Percentiles rank a stretch among this genome's conserved stretches.
Evolutionary conservation across 106 monocot species (phyloP).

Genomic region (Triglochin maritima): DNA sequence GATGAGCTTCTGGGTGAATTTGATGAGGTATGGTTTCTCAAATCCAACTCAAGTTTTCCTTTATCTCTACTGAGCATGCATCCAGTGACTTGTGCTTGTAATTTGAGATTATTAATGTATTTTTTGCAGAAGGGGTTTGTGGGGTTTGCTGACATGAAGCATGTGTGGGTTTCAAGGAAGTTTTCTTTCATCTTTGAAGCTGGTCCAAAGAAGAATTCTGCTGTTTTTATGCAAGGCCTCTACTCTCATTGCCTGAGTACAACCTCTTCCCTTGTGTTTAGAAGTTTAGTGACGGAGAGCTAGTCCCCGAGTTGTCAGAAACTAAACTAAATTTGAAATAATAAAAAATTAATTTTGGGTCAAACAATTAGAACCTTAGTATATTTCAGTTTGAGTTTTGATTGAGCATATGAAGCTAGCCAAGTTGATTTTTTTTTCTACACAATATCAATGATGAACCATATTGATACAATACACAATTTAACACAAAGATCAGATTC

Average conservation of each 20-base stretch:
- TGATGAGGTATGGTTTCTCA: slow-evolving; percentile 19
- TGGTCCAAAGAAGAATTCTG: slow-evolving; percentile 31
- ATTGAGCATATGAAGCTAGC: too few species aligned
- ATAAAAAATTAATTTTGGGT: too few species aligned
- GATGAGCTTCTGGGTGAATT: slow-evolving; percentile 62
- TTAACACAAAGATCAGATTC: too few species aligned
- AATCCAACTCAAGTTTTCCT: not conserved
- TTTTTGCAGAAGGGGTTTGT: slow-evolving; percentile 16
- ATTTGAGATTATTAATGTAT: slow-evolving; percentile 3
- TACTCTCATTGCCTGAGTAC: slow-evolving; percentile 55
- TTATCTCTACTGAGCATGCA: not conserved
- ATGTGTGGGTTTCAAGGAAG: slow-evolving; percentile 47
- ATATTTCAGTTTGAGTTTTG: too few species aligned
- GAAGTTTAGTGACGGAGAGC: not conserved
- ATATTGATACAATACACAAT: too few species aligned
- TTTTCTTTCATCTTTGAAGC: slow-evolving; percentile 68
- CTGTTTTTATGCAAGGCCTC: slow-evolving; percentile 69
- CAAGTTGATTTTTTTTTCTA: too few species aligned
- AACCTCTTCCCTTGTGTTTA: not conserved
- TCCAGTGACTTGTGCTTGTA: not conserved
- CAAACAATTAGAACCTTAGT: too few species aligned
- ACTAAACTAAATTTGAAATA: not conserved
- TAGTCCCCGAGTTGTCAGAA: not conserved
- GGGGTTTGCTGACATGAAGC: slow-evolving; percentile 50
- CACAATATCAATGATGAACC: too few species aligned